These are phyloP conservation scores for Zalaria obscura DNA, from an alignment of 2,329 filamentous ascomycete genomes.

Conservation along the genomic window DNA sequence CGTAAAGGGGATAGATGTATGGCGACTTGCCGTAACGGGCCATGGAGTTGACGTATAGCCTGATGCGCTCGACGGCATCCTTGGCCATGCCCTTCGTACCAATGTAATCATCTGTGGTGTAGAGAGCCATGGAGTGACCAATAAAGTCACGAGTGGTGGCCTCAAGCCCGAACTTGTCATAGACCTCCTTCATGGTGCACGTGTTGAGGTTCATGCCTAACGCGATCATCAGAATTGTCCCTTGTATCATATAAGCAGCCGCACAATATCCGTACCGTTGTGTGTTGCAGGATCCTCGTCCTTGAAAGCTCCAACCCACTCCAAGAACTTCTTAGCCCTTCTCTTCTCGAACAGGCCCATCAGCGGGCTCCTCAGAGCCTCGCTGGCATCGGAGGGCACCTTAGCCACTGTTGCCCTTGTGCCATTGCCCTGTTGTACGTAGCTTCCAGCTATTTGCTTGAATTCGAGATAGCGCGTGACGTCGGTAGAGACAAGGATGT, in stretches of 20 bases:
- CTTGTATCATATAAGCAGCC: background rate
- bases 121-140: conserved; percentile 96
- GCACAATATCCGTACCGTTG: conserved; percentile 51
- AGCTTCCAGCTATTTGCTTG: conserved; percentile 74
- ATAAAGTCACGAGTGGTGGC: conserved; percentile 83
- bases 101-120: conserved; percentile 80
- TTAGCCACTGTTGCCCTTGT: conserved; percentile 85
- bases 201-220: conserved; percentile 61
- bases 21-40: conserved; percentile 95
- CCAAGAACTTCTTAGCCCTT: conserved; percentile 88
- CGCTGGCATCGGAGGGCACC: conserved; percentile 82
- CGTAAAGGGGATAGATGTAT: conserved; percentile 98
- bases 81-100: conserved; percentile 56
- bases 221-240: conserved; percentile 6
- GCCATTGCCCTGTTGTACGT: conserved; percentile 78
- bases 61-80: conserved; percentile 81
- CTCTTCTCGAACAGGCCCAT: conserved; percentile 99
- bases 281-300: conserved; percentile 69
- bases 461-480: conserved; percentile 40
- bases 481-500: conserved; percentile 94
- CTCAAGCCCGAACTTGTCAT: conserved; percentile 94
- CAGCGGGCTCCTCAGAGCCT: conserved; percentile 81
- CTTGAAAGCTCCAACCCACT: conserved; percentile 86
- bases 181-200: conserved; percentile 94
- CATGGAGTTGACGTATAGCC: conserved; percentile 94